Base-by-base conservation (phyloP, 192 early-diverging fungal species). In the Umbelopsis sp. region DNA sequence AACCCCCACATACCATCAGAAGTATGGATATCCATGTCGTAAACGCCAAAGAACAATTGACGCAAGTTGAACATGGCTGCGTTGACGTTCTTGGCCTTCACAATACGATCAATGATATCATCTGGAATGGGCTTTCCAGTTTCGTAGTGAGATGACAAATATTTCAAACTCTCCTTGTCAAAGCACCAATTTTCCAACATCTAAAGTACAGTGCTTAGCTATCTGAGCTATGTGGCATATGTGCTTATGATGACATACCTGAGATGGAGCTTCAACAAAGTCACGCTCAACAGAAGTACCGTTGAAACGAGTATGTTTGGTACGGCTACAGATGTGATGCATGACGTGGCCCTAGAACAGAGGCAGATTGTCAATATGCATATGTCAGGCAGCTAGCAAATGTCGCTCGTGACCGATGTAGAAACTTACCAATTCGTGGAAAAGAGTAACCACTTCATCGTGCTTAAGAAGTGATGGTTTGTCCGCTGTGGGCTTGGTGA, bases 181-280 rank as follows among this genome's bases (percentile, higher is more conserved):
- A 85, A 92, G 41, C 86, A 83, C 91, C 89, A 92, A 80, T 93
- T 95, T 79, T 94, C 94, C 25, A 94, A 84, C 94, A 96, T 94
- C 86, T 78, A 46, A 20, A 11, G 16, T 49, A 0, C 33, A 6
- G 25, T 49, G 23, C 4, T 65, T 7, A 30, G 33, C 21, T 45
- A 33, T 6, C 5, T 41, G 37, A 41, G 10, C 37, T 41, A 4
- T 10, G 37, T 41, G 11, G 46, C 20, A n/a, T 15, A 21, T 53
- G 4, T 15, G 22, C 11, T 21, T 21, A 67, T 47, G 7, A 22
- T 13, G 9, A 16, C 46, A 45, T 73, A 78, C 76, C 66, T 94
- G 92, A 30, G 89, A 90, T 16, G 94, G 94, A 25, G 91, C 91
- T 84, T 96, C 94, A 23, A 96, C 90, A 84, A 96, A 96, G 78